These are phyloP conservation scores for Pulveroboletus sp. DNA, from an alignment of 768 basidiomycete genomes.

Conservation along the genomic window DNA sequence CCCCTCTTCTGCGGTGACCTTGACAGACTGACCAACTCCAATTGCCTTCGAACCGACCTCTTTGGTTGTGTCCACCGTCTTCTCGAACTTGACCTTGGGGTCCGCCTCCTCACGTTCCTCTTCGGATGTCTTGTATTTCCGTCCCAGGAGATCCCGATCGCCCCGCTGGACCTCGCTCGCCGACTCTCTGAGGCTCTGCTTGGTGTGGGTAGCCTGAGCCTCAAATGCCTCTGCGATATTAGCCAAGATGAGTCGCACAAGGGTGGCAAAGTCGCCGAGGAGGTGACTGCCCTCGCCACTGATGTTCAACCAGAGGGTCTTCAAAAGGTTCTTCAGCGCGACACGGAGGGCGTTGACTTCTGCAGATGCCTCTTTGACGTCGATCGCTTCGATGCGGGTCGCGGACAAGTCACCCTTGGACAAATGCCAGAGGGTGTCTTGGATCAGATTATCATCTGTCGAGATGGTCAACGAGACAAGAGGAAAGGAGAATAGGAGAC, in stretches of 20 bases:
- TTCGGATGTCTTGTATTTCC: constrained; percentile 46
- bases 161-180: constrained; percentile 60
- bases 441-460: constrained; percentile 59
- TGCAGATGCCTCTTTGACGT: constrained; percentile 41
- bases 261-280: constrained; percentile 60
- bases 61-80: constrained; percentile 63
- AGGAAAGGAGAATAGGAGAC: neutral
- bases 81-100: constrained; percentile 53
- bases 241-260: constrained; percentile 58
- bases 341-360: constrained; percentile 49
- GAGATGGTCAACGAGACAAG: neutral
- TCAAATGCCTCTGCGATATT: constrained; percentile 62
- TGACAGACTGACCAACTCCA: constrained; percentile 44
- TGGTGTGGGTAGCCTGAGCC: constrained; percentile 44
- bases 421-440: constrained; percentile 64
- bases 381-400: constrained; percentile 33
- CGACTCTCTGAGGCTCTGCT: constrained; percentile 47
- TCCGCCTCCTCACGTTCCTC: constrained; percentile 40
- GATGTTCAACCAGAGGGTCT: constrained; percentile 49
- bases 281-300: constrained; percentile 50
- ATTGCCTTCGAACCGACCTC: constrained; percentile 53
- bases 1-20: constrained; percentile 40
- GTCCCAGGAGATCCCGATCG: constrained; percentile 52
- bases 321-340: constrained; percentile 47
- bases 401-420: constrained; percentile 46